phyloP scores from a whole-genome alignment of 1,284 basidiomycete genomes.

The Ceratobasidium sp. region DNA sequence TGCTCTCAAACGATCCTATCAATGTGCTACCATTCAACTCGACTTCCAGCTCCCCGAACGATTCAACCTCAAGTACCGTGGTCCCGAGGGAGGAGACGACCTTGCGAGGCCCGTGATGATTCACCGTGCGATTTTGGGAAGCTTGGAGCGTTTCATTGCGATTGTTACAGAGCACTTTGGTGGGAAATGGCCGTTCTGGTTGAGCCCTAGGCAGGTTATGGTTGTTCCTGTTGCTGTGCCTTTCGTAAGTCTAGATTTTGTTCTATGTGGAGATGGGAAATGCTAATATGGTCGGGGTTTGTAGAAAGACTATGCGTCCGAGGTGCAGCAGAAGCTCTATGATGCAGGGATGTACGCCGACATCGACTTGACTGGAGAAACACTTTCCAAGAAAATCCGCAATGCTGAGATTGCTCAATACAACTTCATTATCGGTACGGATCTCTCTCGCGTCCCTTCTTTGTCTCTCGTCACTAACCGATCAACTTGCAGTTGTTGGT shows the following conservation, averaged over 20 bases:
- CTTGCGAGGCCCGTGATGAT: conserved; percentile 94
- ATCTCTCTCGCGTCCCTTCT: conserved; percentile 26
- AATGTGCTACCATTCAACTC: conserved; percentile 98
- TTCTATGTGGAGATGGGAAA: not conserved
- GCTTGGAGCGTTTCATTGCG: conserved; percentile 94
- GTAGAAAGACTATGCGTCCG: conserved; percentile 90
- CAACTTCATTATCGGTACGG: conserved; percentile 94
- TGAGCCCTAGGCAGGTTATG: conserved; percentile 93
- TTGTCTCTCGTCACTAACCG: conserved; percentile 9
- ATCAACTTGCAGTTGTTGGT: conserved; percentile 79
- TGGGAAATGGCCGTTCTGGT: conserved; percentile 99
- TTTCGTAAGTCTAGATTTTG: conserved; percentile 67
- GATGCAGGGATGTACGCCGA: conserved; percentile 86
- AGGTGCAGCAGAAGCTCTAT: conserved; percentile 77
- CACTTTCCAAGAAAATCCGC: conserved; percentile 95
- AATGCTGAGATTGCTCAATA: conserved; percentile 94
- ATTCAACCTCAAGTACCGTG: conserved; percentile 94
- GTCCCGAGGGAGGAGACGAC: conserved; percentile 68
- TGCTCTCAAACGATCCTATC: conserved; percentile 91
- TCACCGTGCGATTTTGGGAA: conserved; percentile 96
- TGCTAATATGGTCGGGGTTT: conserved; percentile 40
- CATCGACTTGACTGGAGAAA: conserved; percentile 92
- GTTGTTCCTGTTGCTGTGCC: conserved; percentile 93
- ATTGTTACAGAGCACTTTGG: conserved; percentile 98
- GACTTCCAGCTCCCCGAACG: conserved; percentile 99